These are phyloP conservation scores for Eimeria praecox DNA, from an alignment of 169 alveolate genomes.

Conservation along the genomic window DNA sequence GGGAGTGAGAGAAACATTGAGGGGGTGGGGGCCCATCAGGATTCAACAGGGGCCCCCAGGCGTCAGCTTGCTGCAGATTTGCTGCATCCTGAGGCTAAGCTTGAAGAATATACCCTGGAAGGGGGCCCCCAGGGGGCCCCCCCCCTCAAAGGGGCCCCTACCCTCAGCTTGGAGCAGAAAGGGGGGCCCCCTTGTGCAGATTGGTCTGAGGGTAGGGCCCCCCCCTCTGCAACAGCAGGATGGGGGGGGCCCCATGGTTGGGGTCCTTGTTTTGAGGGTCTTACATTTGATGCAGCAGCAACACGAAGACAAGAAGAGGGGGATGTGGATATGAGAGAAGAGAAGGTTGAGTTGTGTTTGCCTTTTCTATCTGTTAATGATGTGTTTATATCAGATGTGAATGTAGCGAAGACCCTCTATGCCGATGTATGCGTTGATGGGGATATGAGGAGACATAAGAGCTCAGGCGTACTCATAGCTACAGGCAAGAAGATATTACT, in stretches of 20 bases:
- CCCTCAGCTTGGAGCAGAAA: neutral
- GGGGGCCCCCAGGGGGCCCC: neutral
- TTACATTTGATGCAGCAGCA: slow-evolving; percentile 19
- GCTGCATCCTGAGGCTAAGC: neutral
- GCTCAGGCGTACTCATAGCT: slow-evolving; percentile 81
- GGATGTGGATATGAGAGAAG: neutral
- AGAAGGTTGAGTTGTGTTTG: neutral
- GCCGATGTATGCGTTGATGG: slow-evolving; percentile 77
- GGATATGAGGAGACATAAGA: slow-evolving; percentile 42
- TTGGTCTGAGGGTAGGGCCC: neutral
- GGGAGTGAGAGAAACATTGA: neutral
- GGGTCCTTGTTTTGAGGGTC: neutral
- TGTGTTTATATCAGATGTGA: slow-evolving; percentile 72
- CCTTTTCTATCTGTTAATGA: slow-evolving; percentile 77
- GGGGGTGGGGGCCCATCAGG: neutral
- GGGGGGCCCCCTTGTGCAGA: neutral
- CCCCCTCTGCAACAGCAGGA: neutral
- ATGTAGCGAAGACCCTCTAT: slow-evolving; percentile 75
- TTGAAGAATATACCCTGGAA: neutral
- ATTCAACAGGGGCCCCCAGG: neutral
- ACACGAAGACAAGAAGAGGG: neutral
- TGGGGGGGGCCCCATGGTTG: neutral
- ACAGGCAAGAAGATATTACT: slow-evolving; percentile 70
- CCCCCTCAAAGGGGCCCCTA: no score
- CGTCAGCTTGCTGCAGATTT: neutral